Evolutionary conservation across 73 alveolate genomes (phyloP), one percentile per base, ranked within the genome.

Genomic region (Paramecium caudatum): DNA sequence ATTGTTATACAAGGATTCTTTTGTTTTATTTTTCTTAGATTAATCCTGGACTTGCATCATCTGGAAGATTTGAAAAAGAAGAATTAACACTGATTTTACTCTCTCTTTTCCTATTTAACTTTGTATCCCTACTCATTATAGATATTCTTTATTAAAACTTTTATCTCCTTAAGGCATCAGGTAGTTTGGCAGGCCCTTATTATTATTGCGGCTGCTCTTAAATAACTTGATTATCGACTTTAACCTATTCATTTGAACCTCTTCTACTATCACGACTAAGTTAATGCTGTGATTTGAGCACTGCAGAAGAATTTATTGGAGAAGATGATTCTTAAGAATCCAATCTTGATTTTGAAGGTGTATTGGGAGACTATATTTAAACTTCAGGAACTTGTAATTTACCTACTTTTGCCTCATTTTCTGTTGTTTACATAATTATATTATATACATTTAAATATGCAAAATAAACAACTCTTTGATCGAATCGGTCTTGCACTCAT

Each of bases 401-500:
- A n/a, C n/a, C n/a, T n/a, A n/a, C n/a, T n/a, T n/a, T n/a, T n/a
- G n/a, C n/a, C n/a, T n/a, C n/a, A n/a, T n/a, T n/a, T n/a, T n/a
- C n/a, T n/a, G n/a, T n/a, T n/a, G n/a, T n/a, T n/a, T n/a, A n/a
- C n/a, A n/a, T n/a, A n/a, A n/a, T n/a, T n/a, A n/a, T n/a, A n/a
- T n/a, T n/a, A n/a, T n/a, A n/a, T n/a, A n/a, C n/a, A n/a, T n/a
- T n/a, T n/a, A n/a, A n/a, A n/a, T n/a, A n/a, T n/a, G n/a, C n/a
- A n/a, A n/a, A 41, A 32, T n/a, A 33, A 30, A 43, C 15, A 65
- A 65, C 34, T 65, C 34, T 65, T 65, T 65, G 34, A 30, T 33
- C 16, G 47, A 65, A 25, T 83, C 12, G 91, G 91, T 16, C 37
- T 83, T 9, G 55, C 96, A 12, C 30, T 94, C 0, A 91, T 92